phyloP scores from a whole-genome alignment of 306 rosid species.

The Lotus japonicus region DNA sequence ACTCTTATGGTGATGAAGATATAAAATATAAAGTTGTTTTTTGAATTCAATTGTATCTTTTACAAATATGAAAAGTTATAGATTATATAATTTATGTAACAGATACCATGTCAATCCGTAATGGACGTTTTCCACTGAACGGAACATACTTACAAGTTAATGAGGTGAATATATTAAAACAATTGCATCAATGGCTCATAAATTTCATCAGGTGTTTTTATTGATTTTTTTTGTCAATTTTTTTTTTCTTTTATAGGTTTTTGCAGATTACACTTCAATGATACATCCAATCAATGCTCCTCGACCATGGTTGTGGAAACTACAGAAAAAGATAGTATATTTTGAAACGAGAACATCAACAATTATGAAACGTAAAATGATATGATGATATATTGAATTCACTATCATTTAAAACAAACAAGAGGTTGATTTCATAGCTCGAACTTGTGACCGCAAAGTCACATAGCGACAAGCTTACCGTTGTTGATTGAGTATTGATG shows the following conservation, averaged over 20 bases:
- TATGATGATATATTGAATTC: not conserved
- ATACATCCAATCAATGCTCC: constrained; percentile 46
- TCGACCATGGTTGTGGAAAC: constrained; percentile 37
- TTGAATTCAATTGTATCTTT: not conserved
- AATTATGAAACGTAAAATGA: constrained; percentile 40
- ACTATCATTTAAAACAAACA: not conserved
- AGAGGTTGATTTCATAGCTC: no score
- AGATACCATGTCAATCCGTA: constrained; percentile 74
- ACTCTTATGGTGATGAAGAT: constrained; percentile 50
- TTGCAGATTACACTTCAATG: constrained; percentile 50
- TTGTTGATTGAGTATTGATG: not conserved
- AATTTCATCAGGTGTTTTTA: not conserved
- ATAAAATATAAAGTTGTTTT: not conserved
- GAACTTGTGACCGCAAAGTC: no score
- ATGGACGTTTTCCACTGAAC: constrained; percentile 60
- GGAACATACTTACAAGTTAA: constrained; percentile 84
- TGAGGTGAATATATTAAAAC: constrained; percentile 39
- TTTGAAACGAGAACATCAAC: constrained; percentile 45
- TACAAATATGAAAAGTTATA: not conserved
- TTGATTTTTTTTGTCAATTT: not conserved
- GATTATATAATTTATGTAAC: constrained; percentile 1
- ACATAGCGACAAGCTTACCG: no score
- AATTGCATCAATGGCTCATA: not conserved
- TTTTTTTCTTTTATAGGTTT: constrained; percentile 31
- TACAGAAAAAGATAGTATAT: constrained; percentile 20